Evolutionary conservation across 176 grass and related monocot species (phyloP).

Genomic region (Oryza meyeriana): DNA sequence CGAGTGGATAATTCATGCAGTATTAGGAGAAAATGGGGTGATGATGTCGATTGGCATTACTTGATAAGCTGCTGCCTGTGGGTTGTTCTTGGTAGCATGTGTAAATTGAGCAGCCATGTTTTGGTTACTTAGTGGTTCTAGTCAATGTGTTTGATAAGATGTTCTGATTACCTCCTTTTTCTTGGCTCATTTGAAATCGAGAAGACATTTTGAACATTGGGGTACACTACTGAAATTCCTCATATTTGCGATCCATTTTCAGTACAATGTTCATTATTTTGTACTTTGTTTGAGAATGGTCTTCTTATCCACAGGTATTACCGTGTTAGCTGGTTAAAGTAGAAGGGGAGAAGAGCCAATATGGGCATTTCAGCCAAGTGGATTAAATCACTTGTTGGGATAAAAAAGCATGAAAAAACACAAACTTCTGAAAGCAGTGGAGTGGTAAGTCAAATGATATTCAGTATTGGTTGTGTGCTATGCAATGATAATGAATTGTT

Average conservation of each 20-base stretch:
- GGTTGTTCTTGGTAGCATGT: background rate
- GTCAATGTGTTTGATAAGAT: background rate
- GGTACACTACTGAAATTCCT: background rate
- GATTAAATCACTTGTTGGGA: conserved; percentile 83
- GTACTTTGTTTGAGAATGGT: background rate
- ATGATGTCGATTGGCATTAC: background rate
- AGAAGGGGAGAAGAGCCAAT: background rate
- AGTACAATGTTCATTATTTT: background rate
- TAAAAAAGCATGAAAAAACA: conserved; percentile 61
- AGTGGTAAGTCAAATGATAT: conserved; percentile 45
- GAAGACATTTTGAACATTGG: background rate
- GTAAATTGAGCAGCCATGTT: background rate
- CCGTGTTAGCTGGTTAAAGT: conserved; percentile 7
- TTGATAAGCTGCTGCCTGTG: background rate
- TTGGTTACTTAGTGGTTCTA: background rate
- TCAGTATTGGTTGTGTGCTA: background rate
- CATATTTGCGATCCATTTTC: background rate
- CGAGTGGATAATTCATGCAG: background rate
- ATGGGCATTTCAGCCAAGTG: conserved; percentile 89
- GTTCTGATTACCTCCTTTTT: background rate
- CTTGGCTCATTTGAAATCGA: background rate
- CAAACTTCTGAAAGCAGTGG: conserved; percentile 50
- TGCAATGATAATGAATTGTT: background rate
- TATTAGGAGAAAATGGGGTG: background rate
- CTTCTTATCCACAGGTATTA: conserved; percentile 20